These are phyloP conservation scores for Populus ilicifolia DNA, from an alignment of 345 rosid species.

Conservation along the genomic window DNA sequence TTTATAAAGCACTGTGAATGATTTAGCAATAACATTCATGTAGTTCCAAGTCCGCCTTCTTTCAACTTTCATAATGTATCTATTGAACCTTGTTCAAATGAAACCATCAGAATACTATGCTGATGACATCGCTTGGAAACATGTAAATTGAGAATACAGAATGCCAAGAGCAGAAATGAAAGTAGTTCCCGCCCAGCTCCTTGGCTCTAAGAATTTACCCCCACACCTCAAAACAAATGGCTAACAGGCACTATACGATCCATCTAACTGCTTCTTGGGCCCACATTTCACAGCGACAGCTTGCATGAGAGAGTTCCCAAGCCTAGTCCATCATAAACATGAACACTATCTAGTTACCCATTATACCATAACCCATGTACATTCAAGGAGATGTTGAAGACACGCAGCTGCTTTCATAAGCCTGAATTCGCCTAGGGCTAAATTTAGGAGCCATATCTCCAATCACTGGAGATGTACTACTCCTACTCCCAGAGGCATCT, in stretches of 20 bases:
- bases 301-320: neutral
- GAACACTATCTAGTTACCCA: neutral
- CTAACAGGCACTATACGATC: neutral
- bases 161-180: neutral
- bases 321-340: neutral
- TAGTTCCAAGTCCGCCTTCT: neutral
- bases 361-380: neutral
- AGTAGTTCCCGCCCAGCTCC: neutral
- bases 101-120: neutral
- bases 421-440: neutral
- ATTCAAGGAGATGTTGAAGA: neutral
- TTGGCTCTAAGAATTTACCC: neutral
- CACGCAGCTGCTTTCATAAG: neutral
- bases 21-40: too few relatives aligned
- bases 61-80: neutral
- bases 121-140: slow-evolving; percentile 8
- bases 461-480: neutral
- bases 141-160: neutral
- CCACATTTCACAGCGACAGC: neutral
- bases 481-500: neutral
- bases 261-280: neutral
- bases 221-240: neutral
- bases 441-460: neutral
- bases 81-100: neutral
- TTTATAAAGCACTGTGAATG: neutral